phyloP scores from a whole-genome alignment of 305 asterid genomes.

The Fraxinus xanthoxyloides region DNA sequence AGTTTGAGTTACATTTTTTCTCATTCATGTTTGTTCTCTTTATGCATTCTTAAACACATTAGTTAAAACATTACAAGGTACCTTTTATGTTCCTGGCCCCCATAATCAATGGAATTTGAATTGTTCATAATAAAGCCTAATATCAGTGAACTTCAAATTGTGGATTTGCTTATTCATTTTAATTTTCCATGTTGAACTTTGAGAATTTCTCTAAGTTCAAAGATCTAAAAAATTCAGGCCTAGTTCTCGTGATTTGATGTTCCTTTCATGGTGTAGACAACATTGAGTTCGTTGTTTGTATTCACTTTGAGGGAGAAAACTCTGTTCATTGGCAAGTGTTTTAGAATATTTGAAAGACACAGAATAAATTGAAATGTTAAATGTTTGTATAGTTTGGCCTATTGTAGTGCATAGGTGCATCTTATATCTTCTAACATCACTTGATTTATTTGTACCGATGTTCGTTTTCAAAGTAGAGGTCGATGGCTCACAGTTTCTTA shows the following conservation, averaged over 20 bases:
- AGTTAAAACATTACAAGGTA: neutral
- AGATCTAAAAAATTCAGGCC: neutral
- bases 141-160: neutral
- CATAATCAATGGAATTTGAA: neutral
- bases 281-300: neutral
- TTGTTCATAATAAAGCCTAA: neutral
- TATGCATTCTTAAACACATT: neutral
- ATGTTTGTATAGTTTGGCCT: neutral
- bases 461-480: neutral
- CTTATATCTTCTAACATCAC: neutral
- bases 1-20: neutral
- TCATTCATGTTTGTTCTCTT: neutral
- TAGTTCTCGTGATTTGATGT: neutral
- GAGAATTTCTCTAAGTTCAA: neutral
- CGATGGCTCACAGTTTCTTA: neutral
- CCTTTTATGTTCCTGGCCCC: neutral
- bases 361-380: neutral
- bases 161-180: neutral
- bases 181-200: neutral
- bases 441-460: neutral
- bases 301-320: neutral
- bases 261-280: neutral
- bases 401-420: neutral
- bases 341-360: neutral
- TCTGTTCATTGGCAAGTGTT: neutral